Conservation (phyloP, 257 asterid genomes). For the Hygrophila difformis region DNA sequence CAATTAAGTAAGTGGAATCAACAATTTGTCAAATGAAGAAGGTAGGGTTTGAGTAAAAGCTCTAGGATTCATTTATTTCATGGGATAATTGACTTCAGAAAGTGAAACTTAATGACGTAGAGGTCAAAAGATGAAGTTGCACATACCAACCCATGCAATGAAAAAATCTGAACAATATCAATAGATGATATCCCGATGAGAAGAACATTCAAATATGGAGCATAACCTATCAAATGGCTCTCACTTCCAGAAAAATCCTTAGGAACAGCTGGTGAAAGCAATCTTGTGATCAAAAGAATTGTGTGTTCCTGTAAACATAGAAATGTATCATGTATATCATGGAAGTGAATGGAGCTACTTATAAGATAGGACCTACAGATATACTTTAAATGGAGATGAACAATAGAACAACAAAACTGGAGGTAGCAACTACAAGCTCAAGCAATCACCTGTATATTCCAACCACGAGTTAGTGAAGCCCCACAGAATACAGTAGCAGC, state of each 20-base stretch:
- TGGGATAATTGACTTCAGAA: too few relatives aligned
- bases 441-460: slow-evolving; percentile 78
- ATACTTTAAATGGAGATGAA: slow-evolving; percentile 9
- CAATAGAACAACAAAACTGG: slow-evolving; percentile 4
- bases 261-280: slow-evolving; percentile 83
- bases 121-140: slow-evolving; percentile 26
- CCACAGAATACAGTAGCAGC: slow-evolving; percentile 93
- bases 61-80: slow-evolving; percentile 13
- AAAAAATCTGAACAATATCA: slow-evolving; percentile 73
- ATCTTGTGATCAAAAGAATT: slow-evolving; percentile 55
- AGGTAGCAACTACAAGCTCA: slow-evolving; percentile 4
- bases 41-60: slow-evolving; percentile 11
- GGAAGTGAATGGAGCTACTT: too few relatives aligned
- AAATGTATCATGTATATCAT: neutral
- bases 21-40: slow-evolving; percentile 2
- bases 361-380: slow-evolving; percentile 8
- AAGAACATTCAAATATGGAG: slow-evolving; percentile 80
- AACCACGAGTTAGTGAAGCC: slow-evolving; percentile 90
- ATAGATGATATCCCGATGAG: slow-evolving; percentile 74
- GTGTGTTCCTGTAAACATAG: slow-evolving; percentile 73
- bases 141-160: slow-evolving; percentile 96
- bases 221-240: slow-evolving; percentile 74
- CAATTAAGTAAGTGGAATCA: too few relatives aligned
- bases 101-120: too few relatives aligned
- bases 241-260: slow-evolving; percentile 63